Evolutionary conservation across 495 filamentous ascomycete species (phyloP).

Genomic region (Bryoglossum gracile): DNA sequence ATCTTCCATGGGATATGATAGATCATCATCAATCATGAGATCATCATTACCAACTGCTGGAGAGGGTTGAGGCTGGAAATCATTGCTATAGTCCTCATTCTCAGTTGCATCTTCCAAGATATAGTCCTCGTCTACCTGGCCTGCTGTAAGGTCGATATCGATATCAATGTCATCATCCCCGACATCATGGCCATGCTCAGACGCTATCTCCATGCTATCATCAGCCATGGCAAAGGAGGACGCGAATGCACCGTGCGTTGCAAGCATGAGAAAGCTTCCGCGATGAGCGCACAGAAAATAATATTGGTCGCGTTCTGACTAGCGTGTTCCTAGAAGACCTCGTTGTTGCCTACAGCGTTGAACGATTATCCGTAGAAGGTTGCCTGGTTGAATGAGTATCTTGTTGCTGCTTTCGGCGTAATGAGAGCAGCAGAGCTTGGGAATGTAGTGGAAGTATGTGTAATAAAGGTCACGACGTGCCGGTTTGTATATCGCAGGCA

Average conservation of each 20-base stretch:
- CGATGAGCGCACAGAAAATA: no score
- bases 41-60: slow-evolving; percentile 32
- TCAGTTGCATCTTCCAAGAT: slow-evolving; percentile 44
- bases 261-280: slow-evolving; percentile 1
- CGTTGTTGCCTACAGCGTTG: no score
- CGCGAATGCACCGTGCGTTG: background rate
- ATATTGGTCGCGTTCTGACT: no score
- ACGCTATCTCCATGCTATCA: slow-evolving; percentile 49
- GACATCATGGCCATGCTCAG: slow-evolving; percentile 33
- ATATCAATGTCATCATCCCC: slow-evolving; percentile 65
- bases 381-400: no score
- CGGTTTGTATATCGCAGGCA: no score
- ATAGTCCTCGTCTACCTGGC: slow-evolving; percentile 51
- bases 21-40: slow-evolving; percentile 40
- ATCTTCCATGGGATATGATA: slow-evolving; percentile 33
- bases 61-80: slow-evolving; percentile 18
- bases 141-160: slow-evolving; percentile 58
- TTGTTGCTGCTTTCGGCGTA: no score
- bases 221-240: slow-evolving; percentile 41
- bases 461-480: no score
- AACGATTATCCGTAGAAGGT: no score
- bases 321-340: no score
- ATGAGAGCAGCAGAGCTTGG: no score
- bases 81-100: slow-evolving; percentile 19
- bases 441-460: no score